phyloP scores from a whole-genome alignment of 116 monocot genomes.

The Dioscorea cayenensis region DNA sequence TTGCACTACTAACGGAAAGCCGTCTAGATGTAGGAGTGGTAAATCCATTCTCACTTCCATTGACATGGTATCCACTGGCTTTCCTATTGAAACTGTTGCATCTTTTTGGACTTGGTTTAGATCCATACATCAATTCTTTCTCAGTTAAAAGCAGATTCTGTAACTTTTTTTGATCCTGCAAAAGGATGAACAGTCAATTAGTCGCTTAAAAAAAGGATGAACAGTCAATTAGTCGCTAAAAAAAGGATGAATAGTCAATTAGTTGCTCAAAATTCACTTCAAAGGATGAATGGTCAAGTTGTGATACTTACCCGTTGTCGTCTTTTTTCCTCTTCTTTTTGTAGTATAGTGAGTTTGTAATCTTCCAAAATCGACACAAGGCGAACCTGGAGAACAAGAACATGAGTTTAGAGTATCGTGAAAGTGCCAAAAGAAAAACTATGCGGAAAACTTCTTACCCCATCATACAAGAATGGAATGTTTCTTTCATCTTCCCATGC shows the following conservation, averaged over 20 bases:
- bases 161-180: slow-evolving; percentile 87
- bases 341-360: slow-evolving; percentile 52
- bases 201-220: not conserved
- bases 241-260: not conserved
- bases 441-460: slow-evolving; percentile 29
- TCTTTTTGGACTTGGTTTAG: slow-evolving; percentile 61
- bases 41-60: slow-evolving; percentile 45
- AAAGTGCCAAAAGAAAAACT: not conserved
- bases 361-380: slow-evolving; percentile 78
- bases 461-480: slow-evolving; percentile 65
- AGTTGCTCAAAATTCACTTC: not conserved
- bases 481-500: slow-evolving; percentile 71
- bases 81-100: slow-evolving; percentile 48
- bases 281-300: not conserved
- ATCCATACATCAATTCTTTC: slow-evolving; percentile 62
- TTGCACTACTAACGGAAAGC: slow-evolving; percentile 48
- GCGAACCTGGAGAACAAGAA: slow-evolving; percentile 37
- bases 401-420: not conserved
- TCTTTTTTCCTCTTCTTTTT: slow-evolving; percentile 86
- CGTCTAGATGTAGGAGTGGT: slow-evolving; percentile 58
- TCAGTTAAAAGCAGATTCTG: slow-evolving; percentile 63
- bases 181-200: not conserved
- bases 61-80: slow-evolving; percentile 27
- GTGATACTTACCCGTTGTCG: slow-evolving; percentile 40
- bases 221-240: not conserved